Conservation (phyloP, 73 alveolate species). For the Paramecium tetraurelia region DNA sequence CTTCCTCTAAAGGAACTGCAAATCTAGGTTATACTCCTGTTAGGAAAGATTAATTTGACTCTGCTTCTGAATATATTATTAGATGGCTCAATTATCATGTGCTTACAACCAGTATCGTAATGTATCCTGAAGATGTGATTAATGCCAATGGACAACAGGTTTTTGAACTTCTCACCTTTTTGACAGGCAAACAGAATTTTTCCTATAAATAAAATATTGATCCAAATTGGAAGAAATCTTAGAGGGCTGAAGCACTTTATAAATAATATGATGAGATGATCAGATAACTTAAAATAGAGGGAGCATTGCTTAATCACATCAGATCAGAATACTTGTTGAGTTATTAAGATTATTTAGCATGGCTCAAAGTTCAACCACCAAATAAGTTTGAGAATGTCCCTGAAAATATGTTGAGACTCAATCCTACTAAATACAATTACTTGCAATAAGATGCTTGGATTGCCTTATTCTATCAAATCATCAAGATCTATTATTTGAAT, state of each 20-base stretch:
- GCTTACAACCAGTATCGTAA: constrained; percentile 72
- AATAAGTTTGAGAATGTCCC: constrained; percentile 47
- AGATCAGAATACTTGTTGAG: constrained; percentile 94
- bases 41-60: constrained; percentile 79
- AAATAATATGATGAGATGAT: constrained; percentile 91
- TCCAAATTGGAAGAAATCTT: constrained; percentile 67
- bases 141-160: constrained; percentile 88
- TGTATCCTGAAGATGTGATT: constrained; percentile 92
- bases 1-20: constrained; percentile 83
- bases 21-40: constrained; percentile 93
- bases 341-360: constrained; percentile 75
- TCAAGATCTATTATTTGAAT: constrained; percentile 91
- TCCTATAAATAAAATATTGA: constrained; percentile 85
- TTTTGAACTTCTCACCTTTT: constrained; percentile 80
- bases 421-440: constrained; percentile 77
- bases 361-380: constrained; percentile 55
- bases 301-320: constrained; percentile 94
- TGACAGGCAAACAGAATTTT: constrained; percentile 92
- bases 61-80: constrained; percentile 83
- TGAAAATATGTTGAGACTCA: constrained; percentile 56
- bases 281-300: constrained; percentile 89
- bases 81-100: constrained; percentile 92
- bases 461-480: constrained; percentile 86
- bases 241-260: constrained; percentile 73
- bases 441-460: constrained; percentile 94